Conservation (phyloP, 2,329 filamentous ascomycete species). For the Thyridium curvatum region DNA sequence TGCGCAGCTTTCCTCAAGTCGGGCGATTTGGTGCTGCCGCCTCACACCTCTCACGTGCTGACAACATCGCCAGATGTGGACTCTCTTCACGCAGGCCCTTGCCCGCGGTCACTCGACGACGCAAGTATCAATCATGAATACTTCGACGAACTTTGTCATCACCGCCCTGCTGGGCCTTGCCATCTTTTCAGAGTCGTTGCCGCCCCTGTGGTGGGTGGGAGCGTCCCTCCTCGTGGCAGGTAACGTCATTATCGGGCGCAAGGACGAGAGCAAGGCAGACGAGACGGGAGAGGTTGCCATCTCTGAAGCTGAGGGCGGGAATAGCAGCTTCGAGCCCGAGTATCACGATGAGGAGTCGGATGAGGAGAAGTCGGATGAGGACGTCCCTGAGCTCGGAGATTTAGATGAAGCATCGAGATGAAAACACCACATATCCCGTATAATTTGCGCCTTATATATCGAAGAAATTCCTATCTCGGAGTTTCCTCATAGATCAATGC, state of each 20-base stretch:
- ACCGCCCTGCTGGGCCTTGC: slow-evolving; percentile 65
- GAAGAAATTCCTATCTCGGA: no score
- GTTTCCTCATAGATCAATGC: no score
- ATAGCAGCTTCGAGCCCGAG: slow-evolving; percentile 20
- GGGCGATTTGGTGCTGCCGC: no score
- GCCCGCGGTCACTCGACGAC: slow-evolving; percentile 68
- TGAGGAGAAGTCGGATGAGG: slow-evolving; percentile 16
- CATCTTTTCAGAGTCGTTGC: slow-evolving; percentile 67
- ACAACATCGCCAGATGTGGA: slow-evolving; percentile 58
- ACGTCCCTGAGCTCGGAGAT: slow-evolving; percentile 14
- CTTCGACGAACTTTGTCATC: slow-evolving; percentile 73
- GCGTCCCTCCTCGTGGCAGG: slow-evolving; percentile 67
- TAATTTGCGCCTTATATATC: no score
- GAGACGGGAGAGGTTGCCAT: slow-evolving; percentile 5
- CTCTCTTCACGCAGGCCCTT: slow-evolving; percentile 74
- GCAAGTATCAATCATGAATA: slow-evolving; percentile 77
- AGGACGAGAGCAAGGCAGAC: slow-evolving; percentile 44
- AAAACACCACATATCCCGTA: no score
- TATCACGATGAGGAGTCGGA: slow-evolving; percentile 12
- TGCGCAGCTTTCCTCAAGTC: neutral
- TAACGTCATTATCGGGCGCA: slow-evolving; percentile 70
- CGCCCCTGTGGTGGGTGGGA: slow-evolving; percentile 71
- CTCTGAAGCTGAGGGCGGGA: slow-evolving; percentile 14
- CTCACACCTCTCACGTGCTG: neutral
- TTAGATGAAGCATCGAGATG: slow-evolving; percentile 1